Evolutionary conservation across 208 protist species (phyloP), one percentile per base, ranked within the genome.

Genomic region (Leishmania aethiopica): DNA sequence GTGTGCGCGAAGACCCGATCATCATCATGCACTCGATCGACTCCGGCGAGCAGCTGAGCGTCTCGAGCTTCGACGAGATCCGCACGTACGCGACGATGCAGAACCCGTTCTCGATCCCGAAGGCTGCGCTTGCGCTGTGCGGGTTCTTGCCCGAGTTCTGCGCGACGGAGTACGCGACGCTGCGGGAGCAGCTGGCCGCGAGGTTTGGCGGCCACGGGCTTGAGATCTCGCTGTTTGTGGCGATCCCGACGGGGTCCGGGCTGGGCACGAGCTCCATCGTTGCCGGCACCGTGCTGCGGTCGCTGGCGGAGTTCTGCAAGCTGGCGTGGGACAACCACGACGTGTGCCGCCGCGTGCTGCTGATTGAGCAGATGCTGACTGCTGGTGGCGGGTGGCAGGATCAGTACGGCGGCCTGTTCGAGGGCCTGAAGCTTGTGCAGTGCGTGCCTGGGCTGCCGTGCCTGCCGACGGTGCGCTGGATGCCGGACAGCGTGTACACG

Each of bases 351-450:
- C 88, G 84, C 35, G 91, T 93, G 64, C 76, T 96, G 77, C 79
- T 84, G 53, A 57, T 93, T 13, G 90, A 96, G 89, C 89, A 94
- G 86, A 86, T 96, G 74, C 77, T 96, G 49, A 92, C 89, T 32
- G 92, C 89, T 3, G 91, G 91, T 32, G 91, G 92, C 25, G 92
- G 89, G 32, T 94, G 90, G 91, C 88, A 94, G 77, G 92, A 94
- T 78, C 90, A 90, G 81, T 92, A 89, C 87, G 90, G 90, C 42
- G 89, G 88, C 2, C 78, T 96, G 49, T 90, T 85, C 64, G 79
- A 80, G 4, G 86, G 88, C 13, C 32, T 96, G 62, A 94, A 94
- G 84, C 77, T 89, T 5, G 75, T 91, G 19, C 88, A 88, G 57
- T 87, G 85, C 4, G 25, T 17, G n/a, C 62, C 89, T 22, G 84